Evolutionary conservation across 2,329 filamentous ascomycete genomes (phyloP), one percentile per base, ranked within the genome.

Genomic region (Orbilia blumenaviensis): DNA sequence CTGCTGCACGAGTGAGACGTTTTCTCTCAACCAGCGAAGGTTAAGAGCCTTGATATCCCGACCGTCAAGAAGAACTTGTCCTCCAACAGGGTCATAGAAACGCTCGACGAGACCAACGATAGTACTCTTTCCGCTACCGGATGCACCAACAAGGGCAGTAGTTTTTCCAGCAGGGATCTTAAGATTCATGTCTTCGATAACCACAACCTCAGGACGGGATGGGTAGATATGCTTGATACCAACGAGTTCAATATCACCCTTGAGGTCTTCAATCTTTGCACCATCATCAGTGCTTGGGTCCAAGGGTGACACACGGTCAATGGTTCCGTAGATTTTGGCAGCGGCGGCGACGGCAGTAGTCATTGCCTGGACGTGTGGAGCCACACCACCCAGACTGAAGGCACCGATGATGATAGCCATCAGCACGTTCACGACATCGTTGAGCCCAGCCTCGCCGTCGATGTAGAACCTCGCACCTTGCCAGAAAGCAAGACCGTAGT

Each of bases 141-240:
- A 98, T 0, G 94, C 92, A 71, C 95, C 95, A 4, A 99, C 95
- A 6, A 99, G 85, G 0, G 95, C 95, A 1, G 94, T 97, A 16
- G 92, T 93, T 84, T 97, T 96, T 18, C 94, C 94, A 2, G 94
- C 92, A 1, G 93, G 93, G 38, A 98, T 90, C 0, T 87, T 83
- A 1, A 99, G 87, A 68, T 86, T 91, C 68, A 98, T 92, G 78
- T 90, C 89, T 44, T 95, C 86, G 89, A 98, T 94, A 41, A 98
- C 92, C 1, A 89, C 88, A 2, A 97, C 93, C 80, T 97, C 94
- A 0, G 94, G 92, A 10, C 95, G 89, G 4, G 93, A 97, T 2
- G 95, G 95, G 80, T 99, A 98, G 80, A 97, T 94, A 83, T 97
- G 94, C 82, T 92, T 95, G 81, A 98, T 87, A 79, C 92, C 87